These are phyloP conservation scores for Cephalotrichum gorgonifer DNA, from an alignment of 2,329 filamentous ascomycete species.

Conservation along the genomic window DNA sequence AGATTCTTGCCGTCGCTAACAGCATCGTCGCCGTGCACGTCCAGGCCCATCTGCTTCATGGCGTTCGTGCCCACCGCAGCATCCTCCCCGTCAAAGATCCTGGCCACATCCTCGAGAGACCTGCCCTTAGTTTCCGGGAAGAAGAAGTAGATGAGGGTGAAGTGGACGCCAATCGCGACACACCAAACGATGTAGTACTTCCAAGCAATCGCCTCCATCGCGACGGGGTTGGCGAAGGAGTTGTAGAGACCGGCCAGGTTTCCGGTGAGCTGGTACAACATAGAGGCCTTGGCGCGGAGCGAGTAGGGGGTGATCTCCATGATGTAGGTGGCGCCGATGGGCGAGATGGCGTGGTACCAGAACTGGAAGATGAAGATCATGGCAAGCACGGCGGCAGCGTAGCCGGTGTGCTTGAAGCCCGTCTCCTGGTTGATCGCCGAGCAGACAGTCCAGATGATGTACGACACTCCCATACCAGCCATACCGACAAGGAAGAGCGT, in stretches of 20 bases:
- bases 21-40: not conserved
- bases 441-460: constrained; percentile 22
- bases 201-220: constrained; percentile 24
- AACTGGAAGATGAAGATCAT: constrained; percentile 29
- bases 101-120: constrained; percentile 18
- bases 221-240: constrained; percentile 27
- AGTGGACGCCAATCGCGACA: constrained; percentile 19
- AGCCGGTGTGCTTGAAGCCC: not conserved
- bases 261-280: constrained; percentile 17
- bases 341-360: constrained; percentile 45
- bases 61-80: not conserved
- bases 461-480: constrained; percentile 17
- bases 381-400: constrained; percentile 17
- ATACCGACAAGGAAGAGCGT: constrained; percentile 39
- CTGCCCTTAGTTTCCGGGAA: constrained; percentile 22
- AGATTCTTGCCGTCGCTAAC: too few relatives aligned
- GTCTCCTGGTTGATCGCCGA: constrained; percentile 18
- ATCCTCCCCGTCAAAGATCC: constrained; percentile 16
- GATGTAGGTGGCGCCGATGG: constrained; percentile 37
- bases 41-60: not conserved
- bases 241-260: constrained; percentile 22
- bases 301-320: constrained; percentile 43
- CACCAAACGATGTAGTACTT: constrained; percentile 29
- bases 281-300: constrained; percentile 24
- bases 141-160: constrained; percentile 25